phyloP scores from a whole-genome alignment of 106 monocot species.

The Dioscorea zingiberensis region DNA sequence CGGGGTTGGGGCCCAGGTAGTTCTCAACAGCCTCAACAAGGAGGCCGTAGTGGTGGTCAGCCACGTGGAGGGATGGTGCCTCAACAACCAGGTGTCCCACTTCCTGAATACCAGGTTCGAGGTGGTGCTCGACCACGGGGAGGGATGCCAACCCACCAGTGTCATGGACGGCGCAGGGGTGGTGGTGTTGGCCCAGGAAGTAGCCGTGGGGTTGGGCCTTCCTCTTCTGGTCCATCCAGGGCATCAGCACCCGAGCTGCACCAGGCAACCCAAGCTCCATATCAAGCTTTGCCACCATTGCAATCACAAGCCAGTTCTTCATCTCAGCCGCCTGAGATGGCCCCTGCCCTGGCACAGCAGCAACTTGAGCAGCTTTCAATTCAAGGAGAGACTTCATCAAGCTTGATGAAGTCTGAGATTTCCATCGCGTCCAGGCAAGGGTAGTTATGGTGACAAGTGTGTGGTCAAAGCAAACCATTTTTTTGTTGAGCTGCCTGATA shows the following conservation, averaged over 20 bases:
- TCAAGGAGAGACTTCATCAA: slow-evolving; percentile 25
- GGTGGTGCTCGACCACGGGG: slow-evolving; percentile 50
- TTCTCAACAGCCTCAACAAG: slow-evolving; percentile 44
- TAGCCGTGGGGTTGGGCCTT: slow-evolving; percentile 29
- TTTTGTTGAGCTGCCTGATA: slow-evolving; percentile 69
- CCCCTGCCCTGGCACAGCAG: slow-evolving; percentile 13
- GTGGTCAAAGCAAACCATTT: slow-evolving; percentile 94
- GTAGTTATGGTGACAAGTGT: slow-evolving; percentile 46
- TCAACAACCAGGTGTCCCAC: slow-evolving; percentile 11
- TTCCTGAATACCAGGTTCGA: slow-evolving; percentile 29
- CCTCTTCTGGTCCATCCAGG: slow-evolving; percentile 39
- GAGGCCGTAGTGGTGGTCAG: slow-evolving; percentile 32
- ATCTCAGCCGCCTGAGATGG: slow-evolving; percentile 16
- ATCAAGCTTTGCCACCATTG: slow-evolving; percentile 26
- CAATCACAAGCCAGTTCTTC: slow-evolving; percentile 32
- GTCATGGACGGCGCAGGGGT: slow-evolving; percentile 44
- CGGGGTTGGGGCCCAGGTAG: slow-evolving; percentile 28
- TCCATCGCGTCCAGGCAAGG: slow-evolving; percentile 75
- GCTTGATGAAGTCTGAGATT: slow-evolving; percentile 64
- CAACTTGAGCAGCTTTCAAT: slow-evolving; percentile 54
- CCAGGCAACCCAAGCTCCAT: slow-evolving; percentile 59
- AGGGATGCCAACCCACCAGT: slow-evolving; percentile 41
- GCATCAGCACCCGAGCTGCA: slow-evolving; percentile 82
- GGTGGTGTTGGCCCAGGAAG: slow-evolving; percentile 15
- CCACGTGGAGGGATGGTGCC: slow-evolving; percentile 23